Percentiles rank a stretch among this genome's conserved stretches.
phyloP scores from a whole-genome alignment of 768 basidiomycete genomes.

The Suillus subalutaceus region DNA sequence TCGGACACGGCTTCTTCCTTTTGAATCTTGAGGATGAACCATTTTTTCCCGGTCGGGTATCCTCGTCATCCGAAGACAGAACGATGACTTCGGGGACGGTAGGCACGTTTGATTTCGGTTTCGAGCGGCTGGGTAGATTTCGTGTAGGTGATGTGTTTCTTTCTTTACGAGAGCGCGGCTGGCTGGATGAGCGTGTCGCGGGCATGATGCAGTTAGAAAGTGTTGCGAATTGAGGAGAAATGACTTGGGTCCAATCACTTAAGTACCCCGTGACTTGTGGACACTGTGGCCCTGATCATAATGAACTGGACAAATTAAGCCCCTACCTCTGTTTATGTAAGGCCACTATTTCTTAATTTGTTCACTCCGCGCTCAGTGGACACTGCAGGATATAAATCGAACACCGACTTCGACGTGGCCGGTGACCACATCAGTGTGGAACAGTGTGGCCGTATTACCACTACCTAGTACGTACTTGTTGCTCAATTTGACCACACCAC shows the following conservation, averaged over 20 bases:
- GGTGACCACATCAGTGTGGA: too few species aligned
- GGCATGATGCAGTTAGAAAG: slow-evolving; percentile 21
- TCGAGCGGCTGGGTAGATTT: slow-evolving; percentile 15
- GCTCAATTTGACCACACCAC: too few species aligned
- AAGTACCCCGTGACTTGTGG: neutral
- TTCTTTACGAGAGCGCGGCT: slow-evolving; percentile 12
- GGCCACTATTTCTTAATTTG: too few species aligned
- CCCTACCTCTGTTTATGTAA: too few species aligned
- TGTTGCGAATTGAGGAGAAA: neutral
- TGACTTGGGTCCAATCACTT: neutral
- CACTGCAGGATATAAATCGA: too few species aligned
- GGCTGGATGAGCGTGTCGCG: slow-evolving; percentile 32
- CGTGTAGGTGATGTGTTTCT: slow-evolving; percentile 15
- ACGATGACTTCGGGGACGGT: slow-evolving; percentile 31
- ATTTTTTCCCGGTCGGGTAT: slow-evolving; percentile 24
- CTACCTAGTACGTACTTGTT: too few species aligned
- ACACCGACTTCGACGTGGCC: too few species aligned
- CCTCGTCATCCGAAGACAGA: slow-evolving; percentile 38
- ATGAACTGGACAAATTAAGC: neutral
- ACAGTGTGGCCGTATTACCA: too few species aligned
- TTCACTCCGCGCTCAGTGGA: too few species aligned
- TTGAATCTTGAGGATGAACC: slow-evolving; percentile 17
- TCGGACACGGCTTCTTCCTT: slow-evolving; percentile 16
- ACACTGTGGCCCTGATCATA: too few species aligned
- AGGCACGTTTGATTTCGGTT: slow-evolving; percentile 14